A percentile compares a stretch with the other conserved stretches of the same genome.
Evolutionary conservation across 2,329 filamentous ascomycete genomes (phyloP).

Genomic region (Juglanconis sp.): DNA sequence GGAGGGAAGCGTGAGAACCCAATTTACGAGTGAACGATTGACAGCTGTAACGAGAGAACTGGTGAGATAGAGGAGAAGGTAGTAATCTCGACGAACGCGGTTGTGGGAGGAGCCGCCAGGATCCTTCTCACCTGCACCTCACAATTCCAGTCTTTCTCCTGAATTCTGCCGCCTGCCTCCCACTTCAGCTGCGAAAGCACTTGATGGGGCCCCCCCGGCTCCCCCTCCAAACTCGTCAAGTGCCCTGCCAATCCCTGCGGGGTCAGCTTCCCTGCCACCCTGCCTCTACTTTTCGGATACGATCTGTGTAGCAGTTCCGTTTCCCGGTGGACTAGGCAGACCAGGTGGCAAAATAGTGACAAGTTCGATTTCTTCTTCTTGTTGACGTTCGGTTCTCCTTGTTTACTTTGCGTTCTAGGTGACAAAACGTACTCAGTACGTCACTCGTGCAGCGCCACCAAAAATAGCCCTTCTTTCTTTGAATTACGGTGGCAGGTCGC

Average conservation of each 20-base stretch:
- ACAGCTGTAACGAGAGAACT: no score
- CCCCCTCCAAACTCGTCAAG: neutral
- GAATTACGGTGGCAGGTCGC: neutral
- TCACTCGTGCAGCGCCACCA: neutral
- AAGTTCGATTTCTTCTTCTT: neutral
- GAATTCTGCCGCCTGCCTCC: neutral
- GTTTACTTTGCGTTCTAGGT: neutral
- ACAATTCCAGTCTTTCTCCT: neutral
- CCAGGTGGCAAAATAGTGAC: neutral
- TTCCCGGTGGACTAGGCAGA: neutral
- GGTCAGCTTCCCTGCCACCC: neutral
- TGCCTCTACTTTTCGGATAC: neutral
- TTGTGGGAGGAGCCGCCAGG: neutral
- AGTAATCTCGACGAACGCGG: neutral
- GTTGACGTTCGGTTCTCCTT: neutral
- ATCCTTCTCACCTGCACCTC: slow-evolving; percentile 1
- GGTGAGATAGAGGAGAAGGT: neutral
- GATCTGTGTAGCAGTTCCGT: neutral
- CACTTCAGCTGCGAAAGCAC: neutral
- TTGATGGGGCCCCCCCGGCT: neutral
- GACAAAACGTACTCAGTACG: neutral
- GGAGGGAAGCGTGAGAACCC: neutral
- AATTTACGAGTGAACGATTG: neutral
- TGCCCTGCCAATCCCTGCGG: neutral
- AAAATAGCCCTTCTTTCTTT: neutral